Evolutionary conservation across 75 land plant genomes (phyloP).

Genomic region (Pinus tabuliformis): DNA sequence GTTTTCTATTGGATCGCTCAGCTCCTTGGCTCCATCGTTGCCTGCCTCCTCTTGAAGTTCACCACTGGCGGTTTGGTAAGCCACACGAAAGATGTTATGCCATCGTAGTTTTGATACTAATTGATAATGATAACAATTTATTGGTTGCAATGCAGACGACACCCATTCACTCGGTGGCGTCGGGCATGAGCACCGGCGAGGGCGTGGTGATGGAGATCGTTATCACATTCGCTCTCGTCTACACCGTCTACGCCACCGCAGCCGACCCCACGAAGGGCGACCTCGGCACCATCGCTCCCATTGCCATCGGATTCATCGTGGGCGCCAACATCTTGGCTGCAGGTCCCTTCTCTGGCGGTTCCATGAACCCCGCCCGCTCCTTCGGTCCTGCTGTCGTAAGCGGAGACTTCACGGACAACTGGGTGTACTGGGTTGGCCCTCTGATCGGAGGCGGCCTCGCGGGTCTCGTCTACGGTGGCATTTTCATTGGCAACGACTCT

Average conservation of each 20-base stretch:
- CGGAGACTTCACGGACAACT: slow-evolving; percentile 39
- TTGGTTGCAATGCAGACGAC: background rate
- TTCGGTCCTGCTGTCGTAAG: slow-evolving; percentile 44
- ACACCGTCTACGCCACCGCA: slow-evolving; percentile 43
- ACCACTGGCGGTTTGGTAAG: slow-evolving; percentile 36
- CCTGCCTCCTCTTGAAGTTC: slow-evolving; percentile 47
- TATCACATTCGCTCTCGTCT: slow-evolving; percentile 44
- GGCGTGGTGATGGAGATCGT: slow-evolving; percentile 31
- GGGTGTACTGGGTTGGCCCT: slow-evolving; percentile 65
- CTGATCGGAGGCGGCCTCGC: slow-evolving; percentile 50
- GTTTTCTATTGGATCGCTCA: slow-evolving; percentile 77
- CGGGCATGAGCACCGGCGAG: slow-evolving; percentile 14
- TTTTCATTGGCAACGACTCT: background rate
- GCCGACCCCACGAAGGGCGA: slow-evolving; percentile 37
- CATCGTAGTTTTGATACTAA: background rate
- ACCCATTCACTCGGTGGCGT: slow-evolving; percentile 8
- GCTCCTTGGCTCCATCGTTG: slow-evolving; percentile 54
- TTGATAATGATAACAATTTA: no score
- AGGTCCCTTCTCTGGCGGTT: slow-evolving; percentile 42
- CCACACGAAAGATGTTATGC: no score
- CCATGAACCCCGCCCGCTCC: slow-evolving; percentile 53
- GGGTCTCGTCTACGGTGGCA: slow-evolving; percentile 32
- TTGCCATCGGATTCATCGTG: slow-evolving; percentile 45
- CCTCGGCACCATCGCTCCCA: slow-evolving; percentile 39
- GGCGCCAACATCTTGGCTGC: slow-evolving; percentile 37